Evolutionary conservation across 2,329 filamentous ascomycete species (phyloP).

Genomic region (Purpureocillium lavendulum): DNA sequence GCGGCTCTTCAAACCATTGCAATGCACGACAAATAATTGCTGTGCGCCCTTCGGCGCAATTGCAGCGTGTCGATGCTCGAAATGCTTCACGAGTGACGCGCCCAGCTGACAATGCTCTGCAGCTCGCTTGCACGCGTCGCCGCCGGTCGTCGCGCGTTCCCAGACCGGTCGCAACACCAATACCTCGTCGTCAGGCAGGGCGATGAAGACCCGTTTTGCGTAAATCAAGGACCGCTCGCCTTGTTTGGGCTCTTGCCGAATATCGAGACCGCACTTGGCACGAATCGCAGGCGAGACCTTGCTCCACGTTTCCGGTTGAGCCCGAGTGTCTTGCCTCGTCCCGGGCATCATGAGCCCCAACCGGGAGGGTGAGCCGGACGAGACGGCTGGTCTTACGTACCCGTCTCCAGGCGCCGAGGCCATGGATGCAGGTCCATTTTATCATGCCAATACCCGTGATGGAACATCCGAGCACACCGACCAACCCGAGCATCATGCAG

Average conservation of each 20-base stretch:
- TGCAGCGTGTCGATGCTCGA: background rate
- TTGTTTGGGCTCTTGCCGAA: too few relatives aligned
- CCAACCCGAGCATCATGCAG: constrained; percentile 8
- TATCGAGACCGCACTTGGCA: too few relatives aligned
- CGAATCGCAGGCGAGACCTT: too few relatives aligned
- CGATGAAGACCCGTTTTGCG: too few relatives aligned
- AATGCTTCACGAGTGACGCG: background rate
- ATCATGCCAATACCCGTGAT: constrained; percentile 29
- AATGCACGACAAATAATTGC: constrained; percentile 1
- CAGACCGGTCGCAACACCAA: background rate
- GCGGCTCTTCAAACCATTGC: constrained; percentile 3
- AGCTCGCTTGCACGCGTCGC: constrained; percentile 7
- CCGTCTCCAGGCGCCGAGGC: constrained; percentile 36
- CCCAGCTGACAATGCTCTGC: constrained; percentile 13
- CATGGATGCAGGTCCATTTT: constrained; percentile 34
- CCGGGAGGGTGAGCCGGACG: constrained; percentile 25
- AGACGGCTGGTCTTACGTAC: constrained; percentile 31
- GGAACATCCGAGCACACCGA: constrained; percentile 21
- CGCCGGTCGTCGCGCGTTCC: constrained; percentile 5
- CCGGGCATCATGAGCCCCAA: constrained; percentile 19
- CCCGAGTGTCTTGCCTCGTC: too few relatives aligned
- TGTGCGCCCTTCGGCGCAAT: constrained; percentile 3
- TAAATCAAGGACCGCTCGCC: too few relatives aligned
- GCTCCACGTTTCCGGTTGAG: too few relatives aligned
- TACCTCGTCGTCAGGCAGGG: background rate